phyloP scores from a whole-genome alignment of 176 grass and related monocot species.

The Elymus sibiricus region DNA sequence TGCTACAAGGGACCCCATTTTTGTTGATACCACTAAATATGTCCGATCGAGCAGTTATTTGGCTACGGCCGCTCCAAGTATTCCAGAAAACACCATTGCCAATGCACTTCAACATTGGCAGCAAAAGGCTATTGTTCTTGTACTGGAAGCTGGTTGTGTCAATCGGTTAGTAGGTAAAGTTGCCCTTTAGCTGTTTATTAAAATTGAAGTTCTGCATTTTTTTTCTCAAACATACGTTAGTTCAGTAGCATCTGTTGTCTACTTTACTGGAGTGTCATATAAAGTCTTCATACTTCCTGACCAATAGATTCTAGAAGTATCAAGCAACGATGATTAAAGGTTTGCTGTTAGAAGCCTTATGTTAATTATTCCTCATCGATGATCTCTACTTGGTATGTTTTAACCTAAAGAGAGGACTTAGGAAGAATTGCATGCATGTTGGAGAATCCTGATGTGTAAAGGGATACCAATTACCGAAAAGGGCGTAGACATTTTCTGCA shows the following conservation, averaged over 20 bases:
- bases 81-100: conserved; percentile 39
- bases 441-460: background rate
- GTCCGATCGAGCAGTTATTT: conserved; percentile 33
- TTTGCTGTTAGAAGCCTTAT: background rate
- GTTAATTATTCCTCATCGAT: background rate
- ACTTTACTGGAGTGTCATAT: background rate
- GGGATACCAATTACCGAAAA: background rate
- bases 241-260: background rate
- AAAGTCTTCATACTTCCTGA: background rate
- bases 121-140: conserved; percentile 78
- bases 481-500: background rate
- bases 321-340: background rate
- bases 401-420: conserved; percentile 11
- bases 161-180: conserved; percentile 90
- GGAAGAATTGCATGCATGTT: background rate
- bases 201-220: background rate
- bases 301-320: background rate
- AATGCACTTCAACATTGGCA: conserved; percentile 58
- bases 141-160: conserved; percentile 89
- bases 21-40: conserved; percentile 37
- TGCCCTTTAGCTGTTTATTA: conserved; percentile 23
- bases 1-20: conserved; percentile 26
- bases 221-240: conserved; percentile 3
- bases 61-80: conserved; percentile 24
- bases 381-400: background rate